These are phyloP conservation scores for Penicillium fimorum DNA, from an alignment of 495 filamentous ascomycete species.

Conservation along the genomic window DNA sequence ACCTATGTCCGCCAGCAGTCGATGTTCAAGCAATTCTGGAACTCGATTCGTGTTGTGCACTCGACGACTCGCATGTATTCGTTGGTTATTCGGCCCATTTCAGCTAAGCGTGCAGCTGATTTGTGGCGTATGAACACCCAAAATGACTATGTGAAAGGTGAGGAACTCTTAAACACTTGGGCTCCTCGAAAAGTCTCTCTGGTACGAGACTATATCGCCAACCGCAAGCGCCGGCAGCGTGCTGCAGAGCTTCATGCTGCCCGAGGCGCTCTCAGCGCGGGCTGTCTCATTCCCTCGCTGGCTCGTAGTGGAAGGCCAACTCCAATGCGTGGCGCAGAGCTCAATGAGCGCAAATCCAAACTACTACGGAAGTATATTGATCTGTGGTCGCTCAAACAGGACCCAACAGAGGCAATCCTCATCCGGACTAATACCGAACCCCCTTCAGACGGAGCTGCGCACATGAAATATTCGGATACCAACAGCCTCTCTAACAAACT, in stretches of 20 bases:
- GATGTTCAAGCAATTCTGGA: slow-evolving; percentile 85
- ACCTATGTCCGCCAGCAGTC: slow-evolving; percentile 80
- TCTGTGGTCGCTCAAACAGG: slow-evolving; percentile 76
- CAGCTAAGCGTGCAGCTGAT: slow-evolving; percentile 86
- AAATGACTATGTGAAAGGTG: slow-evolving; percentile 90
- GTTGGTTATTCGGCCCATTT: slow-evolving; percentile 77
- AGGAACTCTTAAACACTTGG: slow-evolving; percentile 82
- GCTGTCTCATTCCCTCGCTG: slow-evolving; percentile 37
- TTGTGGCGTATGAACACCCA: slow-evolving; percentile 97
- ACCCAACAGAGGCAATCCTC: slow-evolving; percentile 69
- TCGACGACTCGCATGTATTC: slow-evolving; percentile 83
- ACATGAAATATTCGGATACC: slow-evolving; percentile 27
- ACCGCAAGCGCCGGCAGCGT: slow-evolving; percentile 66
- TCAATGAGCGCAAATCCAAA: slow-evolving; percentile 51
- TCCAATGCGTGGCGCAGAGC: slow-evolving; percentile 44
- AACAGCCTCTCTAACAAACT: slow-evolving; percentile 28
- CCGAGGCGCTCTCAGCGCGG: slow-evolving; percentile 61
- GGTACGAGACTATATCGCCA: slow-evolving; percentile 74
- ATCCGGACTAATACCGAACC: slow-evolving; percentile 73
- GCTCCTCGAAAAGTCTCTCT: slow-evolving; percentile 84
- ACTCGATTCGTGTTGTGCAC: slow-evolving; percentile 78
- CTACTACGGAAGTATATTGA: slow-evolving; percentile 70
- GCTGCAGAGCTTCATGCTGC: slow-evolving; percentile 78
- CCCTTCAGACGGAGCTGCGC: slow-evolving; percentile 63
- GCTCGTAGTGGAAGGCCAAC: slow-evolving; percentile 41